A percentile compares a stretch with the other conserved stretches of the same genome.
These are phyloP conservation scores for Xylaria longipes DNA, from an alignment of 495 filamentous ascomycete genomes.

Conservation along the genomic window DNA sequence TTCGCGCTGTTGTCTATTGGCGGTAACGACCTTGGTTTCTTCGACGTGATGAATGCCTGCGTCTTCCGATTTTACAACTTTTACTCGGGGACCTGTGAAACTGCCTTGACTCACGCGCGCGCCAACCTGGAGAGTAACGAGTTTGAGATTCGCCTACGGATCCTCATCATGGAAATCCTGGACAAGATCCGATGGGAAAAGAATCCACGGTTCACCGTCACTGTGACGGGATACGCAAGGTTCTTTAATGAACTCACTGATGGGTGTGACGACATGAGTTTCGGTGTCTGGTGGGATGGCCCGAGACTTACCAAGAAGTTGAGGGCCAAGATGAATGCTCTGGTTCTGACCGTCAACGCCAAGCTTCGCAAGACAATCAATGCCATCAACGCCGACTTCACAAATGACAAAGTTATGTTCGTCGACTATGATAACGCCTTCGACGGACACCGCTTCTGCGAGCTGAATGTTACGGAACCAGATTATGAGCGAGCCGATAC, in stretches of 20 bases:
- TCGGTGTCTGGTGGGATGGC: slow-evolving; percentile 48
- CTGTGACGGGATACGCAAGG: slow-evolving; percentile 54
- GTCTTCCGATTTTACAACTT: slow-evolving; percentile 56
- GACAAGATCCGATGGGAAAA: slow-evolving; percentile 48
- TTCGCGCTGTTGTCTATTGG: slow-evolving; percentile 54
- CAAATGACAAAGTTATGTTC: slow-evolving; percentile 45
- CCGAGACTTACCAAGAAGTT: slow-evolving; percentile 43
- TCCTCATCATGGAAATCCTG: slow-evolving; percentile 48
- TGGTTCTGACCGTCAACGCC: slow-evolving; percentile 47
- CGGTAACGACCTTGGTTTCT: slow-evolving; percentile 60
- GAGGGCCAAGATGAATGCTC: slow-evolving; percentile 45
- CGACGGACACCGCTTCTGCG: slow-evolving; percentile 57
- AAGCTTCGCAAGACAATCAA: slow-evolving; percentile 39
- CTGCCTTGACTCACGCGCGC: slow-evolving; percentile 39
- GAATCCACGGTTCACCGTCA: slow-evolving; percentile 45
- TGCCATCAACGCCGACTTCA: slow-evolving; percentile 40
- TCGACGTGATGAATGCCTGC: slow-evolving; percentile 54
- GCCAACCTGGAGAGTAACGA: slow-evolving; percentile 36
- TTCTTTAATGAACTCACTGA: slow-evolving; percentile 56
- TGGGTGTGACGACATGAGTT: slow-evolving; percentile 48
- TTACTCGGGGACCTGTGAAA: slow-evolving; percentile 49
- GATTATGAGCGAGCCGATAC: slow-evolving; percentile 46
- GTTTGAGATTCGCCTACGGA: slow-evolving; percentile 43
- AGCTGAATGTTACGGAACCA: slow-evolving; percentile 50
- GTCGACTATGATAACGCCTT: slow-evolving; percentile 51